These are phyloP conservation scores for Russula abietina DNA, from an alignment of 768 basidiomycete species.

Conservation along the genomic window DNA sequence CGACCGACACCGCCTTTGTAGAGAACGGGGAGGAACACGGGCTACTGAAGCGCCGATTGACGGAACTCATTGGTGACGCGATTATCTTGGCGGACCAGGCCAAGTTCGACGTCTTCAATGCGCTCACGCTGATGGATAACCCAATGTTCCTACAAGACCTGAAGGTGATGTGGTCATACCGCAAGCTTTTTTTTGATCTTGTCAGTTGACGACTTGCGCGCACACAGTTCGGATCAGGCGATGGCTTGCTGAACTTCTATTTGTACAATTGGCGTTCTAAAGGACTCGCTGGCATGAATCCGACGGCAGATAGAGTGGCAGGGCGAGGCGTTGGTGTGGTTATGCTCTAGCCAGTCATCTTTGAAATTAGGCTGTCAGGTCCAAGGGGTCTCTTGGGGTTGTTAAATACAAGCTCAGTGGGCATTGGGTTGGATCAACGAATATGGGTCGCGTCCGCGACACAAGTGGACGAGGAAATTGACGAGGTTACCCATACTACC, in stretches of 20 bases:
- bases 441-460: not conserved
- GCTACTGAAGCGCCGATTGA: conserved; percentile 61
- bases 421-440: not conserved
- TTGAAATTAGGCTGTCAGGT: not conserved
- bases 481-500: no score
- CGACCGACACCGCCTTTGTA: conserved; percentile 66
- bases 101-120: conserved; percentile 95
- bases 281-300: conserved; percentile 63
- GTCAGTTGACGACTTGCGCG: conserved; percentile 9
- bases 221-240: conserved; percentile 81
- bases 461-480: no score
- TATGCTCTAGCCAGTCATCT: conserved; percentile 64
- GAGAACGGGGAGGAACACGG: conserved; percentile 55
- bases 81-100: conserved; percentile 74
- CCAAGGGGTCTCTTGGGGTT: not conserved
- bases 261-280: conserved; percentile 93
- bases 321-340: conserved; percentile 87
- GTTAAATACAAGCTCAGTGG: not conserved
- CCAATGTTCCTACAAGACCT: conserved; percentile 72
- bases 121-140: conserved; percentile 93
- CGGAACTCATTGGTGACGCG: conserved; percentile 70
- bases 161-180: conserved; percentile 49
- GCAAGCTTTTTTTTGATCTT: not conserved
- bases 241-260: conserved; percentile 88
- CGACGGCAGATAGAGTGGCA: conserved; percentile 45